phyloP scores from a whole-genome alignment of 2,329 filamentous ascomycete species.

The Mollisiaceae sp. region DNA sequence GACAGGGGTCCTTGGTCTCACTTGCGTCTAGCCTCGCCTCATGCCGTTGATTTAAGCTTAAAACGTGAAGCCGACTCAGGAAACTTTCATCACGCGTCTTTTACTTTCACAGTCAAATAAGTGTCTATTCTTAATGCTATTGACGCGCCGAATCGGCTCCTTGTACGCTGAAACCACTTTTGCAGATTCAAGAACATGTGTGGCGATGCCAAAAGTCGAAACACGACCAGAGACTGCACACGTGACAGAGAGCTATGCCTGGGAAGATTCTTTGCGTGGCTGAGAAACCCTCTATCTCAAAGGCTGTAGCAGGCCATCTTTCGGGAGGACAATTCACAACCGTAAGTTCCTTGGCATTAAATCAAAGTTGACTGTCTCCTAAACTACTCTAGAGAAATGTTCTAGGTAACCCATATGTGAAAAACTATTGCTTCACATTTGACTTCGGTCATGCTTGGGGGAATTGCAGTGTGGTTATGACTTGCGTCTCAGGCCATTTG shows the following conservation, averaged over 20 bases:
- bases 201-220: conserved; percentile 1
- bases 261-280: conserved; percentile 74
- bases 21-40: conserved; percentile 3
- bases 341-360: conserved; percentile 54
- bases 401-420: conserved; percentile 67
- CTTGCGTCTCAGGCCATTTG: conserved; percentile 88
- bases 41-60: conserved; percentile 20
- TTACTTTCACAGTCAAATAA: not conserved
- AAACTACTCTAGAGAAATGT: conserved; percentile 33
- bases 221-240: conserved; percentile 2
- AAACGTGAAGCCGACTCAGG: not conserved
- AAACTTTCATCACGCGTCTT: conserved; percentile 19
- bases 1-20: conserved; percentile 18
- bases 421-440: conserved; percentile 93
- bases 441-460: conserved; percentile 84
- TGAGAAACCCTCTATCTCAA: conserved; percentile 93
- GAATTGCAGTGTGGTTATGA: conserved; percentile 86
- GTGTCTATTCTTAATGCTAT: not conserved
- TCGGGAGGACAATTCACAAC: conserved; percentile 75
- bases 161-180: not conserved
- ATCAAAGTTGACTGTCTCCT: not conserved
- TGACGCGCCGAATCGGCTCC: conserved; percentile 8
- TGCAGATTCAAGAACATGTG: not conserved
- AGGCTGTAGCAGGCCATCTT: conserved; percentile 88
- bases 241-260: conserved; percentile 30